Base-by-base conservation (phyloP, 257 asterid genomes). In the Plantago major region DNA sequence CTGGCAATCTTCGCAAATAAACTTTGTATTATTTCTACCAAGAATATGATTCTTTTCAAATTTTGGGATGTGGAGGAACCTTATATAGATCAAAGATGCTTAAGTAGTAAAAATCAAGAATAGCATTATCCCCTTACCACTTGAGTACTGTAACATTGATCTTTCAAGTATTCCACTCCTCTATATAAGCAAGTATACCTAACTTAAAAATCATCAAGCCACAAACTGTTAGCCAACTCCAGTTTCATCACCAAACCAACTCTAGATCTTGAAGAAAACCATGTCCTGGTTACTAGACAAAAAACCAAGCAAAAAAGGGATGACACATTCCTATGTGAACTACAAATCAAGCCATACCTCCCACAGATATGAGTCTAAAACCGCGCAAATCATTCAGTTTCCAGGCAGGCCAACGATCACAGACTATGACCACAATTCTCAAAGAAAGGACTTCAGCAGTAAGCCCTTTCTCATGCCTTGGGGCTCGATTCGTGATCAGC, bases 341-440 rank as follows among this genome's bases (percentile, higher is more conserved):
- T 67, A 73, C 69, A 14, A 72, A 9, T 52, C 64, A 28, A 17
- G 52, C 15, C 57, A 56, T 10, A 48, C 11, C 33, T 44, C 51
- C 6, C 28, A 70, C 48, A 67, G 66, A 22, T 52, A 64, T 49
- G 22, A 9, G 42, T 19, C 60, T 9, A 43, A 64, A 22, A 46
- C 48, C 0, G 80, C 65, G 43, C 15, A 46, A 14, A 28, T 46
- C 1, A 26, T 71, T 8, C 54, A 58, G 22, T 53, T 18, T 5
- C 26, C 43, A 10, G 59, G 59, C 17, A 17, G 28, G 13, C 37
- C 46, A 0, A 51, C 8, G 22, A 64, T 53, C 56, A 16, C n/a
- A 22, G 63, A 45, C 40, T 15, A 9, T n/a, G 15, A 65, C 7
- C 33, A 3, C 46, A 18, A 53, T 51, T 49, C 55, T 11, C 16